A percentile compares a stretch with the other conserved stretches of the same genome.
phyloP scores from a whole-genome alignment of 2,329 filamentous ascomycete species.

The Zasmidium citrigriseum region DNA sequence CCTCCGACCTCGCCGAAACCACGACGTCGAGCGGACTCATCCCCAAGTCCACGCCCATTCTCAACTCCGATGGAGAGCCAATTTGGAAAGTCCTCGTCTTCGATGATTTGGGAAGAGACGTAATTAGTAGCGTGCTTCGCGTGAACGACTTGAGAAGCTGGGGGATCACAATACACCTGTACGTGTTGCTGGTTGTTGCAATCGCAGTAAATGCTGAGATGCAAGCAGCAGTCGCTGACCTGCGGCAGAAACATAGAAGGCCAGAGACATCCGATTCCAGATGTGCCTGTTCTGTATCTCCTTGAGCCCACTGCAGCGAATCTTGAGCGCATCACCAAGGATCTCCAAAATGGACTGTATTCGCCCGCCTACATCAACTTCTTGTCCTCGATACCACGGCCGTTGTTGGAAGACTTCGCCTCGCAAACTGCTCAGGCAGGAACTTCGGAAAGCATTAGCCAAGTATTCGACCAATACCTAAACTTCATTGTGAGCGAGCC shows the following conservation, averaged over 20 bases:
- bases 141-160: conserved; percentile 90
- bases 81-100: conserved; percentile 99
- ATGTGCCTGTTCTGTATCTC: conserved; percentile 96
- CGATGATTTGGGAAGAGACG: conserved; percentile 86
- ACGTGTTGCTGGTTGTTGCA: conserved; percentile 34
- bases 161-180: conserved; percentile 98
- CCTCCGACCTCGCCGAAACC: conserved; percentile 62
- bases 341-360: conserved; percentile 85
- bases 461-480: conserved; percentile 93
- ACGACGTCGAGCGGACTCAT: conserved; percentile 63
- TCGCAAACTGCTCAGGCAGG: conserved; percentile 79
- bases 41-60: conserved; percentile 72
- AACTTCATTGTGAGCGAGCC: conserved; percentile 97
- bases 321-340: conserved; percentile 77
- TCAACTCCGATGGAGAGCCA: conserved; percentile 84
- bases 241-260: conserved; percentile 69
- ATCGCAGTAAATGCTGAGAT: conserved; percentile 30
- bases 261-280: conserved; percentile 84
- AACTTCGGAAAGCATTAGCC: conserved; percentile 85
- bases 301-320: conserved; percentile 84
- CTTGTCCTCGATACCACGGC: conserved; percentile 85
- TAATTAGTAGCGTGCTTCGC: conserved; percentile 92
- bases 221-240: conserved; percentile 32
- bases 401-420: conserved; percentile 92
- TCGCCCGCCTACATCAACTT: conserved; percentile 96